Conservation (phyloP, 345 rosid genomes). For the Ricinus communis region DNA sequence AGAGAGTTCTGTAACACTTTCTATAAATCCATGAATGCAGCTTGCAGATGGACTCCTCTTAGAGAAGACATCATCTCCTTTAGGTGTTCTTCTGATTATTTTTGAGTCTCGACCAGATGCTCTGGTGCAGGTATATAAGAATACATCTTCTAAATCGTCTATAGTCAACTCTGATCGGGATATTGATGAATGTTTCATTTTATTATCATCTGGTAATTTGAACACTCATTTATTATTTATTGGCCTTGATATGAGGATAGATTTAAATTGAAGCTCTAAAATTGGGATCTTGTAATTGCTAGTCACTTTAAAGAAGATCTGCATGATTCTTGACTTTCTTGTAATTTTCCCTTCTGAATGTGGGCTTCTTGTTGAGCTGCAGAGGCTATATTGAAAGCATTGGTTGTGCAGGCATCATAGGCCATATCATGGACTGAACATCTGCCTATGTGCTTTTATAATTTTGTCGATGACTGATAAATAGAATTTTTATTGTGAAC, state of each 20-base stretch:
- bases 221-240: background rate
- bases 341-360: constrained; percentile 1
- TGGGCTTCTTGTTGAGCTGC: background rate
- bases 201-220: background rate
- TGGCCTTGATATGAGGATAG: background rate
- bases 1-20: background rate
- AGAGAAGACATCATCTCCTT: constrained; percentile 93
- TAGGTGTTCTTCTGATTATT: constrained; percentile 94
- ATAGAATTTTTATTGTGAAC: too few relatives aligned
- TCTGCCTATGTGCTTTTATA: background rate
- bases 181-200: background rate
- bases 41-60: constrained; percentile 88
- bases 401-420: background rate
- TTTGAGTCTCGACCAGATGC: constrained; percentile 99
- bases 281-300: background rate
- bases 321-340: background rate
- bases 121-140: constrained; percentile 72
- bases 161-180: background rate
- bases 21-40: constrained; percentile 40
- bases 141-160: background rate
- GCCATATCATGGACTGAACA: background rate
- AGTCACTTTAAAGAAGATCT: background rate
- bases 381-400: background rate
- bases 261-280: background rate
- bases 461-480: background rate